phyloP scores from a whole-genome alignment of 495 filamentous ascomycete genomes.

The Daldinia concentrica region DNA sequence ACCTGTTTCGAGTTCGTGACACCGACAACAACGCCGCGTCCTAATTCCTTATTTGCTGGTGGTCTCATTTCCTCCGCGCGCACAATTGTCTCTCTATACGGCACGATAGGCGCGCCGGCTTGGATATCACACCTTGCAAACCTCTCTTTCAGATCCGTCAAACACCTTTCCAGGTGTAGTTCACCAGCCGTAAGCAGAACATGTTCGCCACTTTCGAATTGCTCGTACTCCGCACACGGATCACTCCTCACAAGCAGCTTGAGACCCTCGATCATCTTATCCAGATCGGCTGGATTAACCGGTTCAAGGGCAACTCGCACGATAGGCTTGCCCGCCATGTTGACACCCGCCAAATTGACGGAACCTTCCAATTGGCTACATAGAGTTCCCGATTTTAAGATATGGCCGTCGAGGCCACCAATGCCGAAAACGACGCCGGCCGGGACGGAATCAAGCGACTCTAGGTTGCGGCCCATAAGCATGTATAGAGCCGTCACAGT shows the following conservation, averaged over 20 bases:
- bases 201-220: conserved; percentile 92
- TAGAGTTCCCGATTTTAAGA: conserved; percentile 93
- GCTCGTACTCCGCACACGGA: conserved; percentile 94
- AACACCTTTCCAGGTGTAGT: conserved; percentile 90
- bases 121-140: conserved; percentile 97
- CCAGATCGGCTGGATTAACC: conserved; percentile 82
- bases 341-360: conserved; percentile 92
- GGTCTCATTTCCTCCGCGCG: conserved; percentile 88
- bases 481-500: conserved; percentile 91
- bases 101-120: conserved; percentile 91
- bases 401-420: conserved; percentile 85
- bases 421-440: conserved; percentile 98
- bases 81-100: conserved; percentile 93
- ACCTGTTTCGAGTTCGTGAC: conserved; percentile 86
- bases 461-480: conserved; percentile 91
- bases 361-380: conserved; percentile 87
- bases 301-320: conserved; percentile 96
- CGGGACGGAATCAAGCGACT: conserved; percentile 82
- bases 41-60: conserved; percentile 83
- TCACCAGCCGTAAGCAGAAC: conserved; percentile 95
- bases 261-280: conserved; percentile 92
- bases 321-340: conserved; percentile 81
- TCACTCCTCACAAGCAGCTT: conserved; percentile 92
- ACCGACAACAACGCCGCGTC: conserved; percentile 80
- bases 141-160: conserved; percentile 91